phyloP scores from a whole-genome alignment of 2,329 filamentous ascomycete genomes.

The Grosmannia huntii region DNA sequence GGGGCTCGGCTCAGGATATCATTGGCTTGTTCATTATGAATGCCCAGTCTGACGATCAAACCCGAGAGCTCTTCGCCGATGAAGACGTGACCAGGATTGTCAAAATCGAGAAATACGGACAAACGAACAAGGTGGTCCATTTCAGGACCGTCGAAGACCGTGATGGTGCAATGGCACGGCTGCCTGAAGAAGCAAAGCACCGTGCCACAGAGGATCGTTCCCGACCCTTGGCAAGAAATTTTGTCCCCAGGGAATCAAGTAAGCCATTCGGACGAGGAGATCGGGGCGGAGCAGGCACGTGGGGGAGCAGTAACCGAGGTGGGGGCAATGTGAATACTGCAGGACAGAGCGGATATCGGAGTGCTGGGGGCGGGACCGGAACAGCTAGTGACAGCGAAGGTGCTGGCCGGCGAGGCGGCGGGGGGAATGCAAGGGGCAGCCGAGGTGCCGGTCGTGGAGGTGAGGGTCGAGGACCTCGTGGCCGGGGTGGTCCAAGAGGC shows the following conservation, averaged over 20 bases:
- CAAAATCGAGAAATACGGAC: constrained; percentile 66
- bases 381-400: constrained; percentile 59
- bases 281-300: constrained; percentile 50
- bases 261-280: constrained; percentile 37
- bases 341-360: constrained; percentile 65
- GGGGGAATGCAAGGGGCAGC: constrained; percentile 39
- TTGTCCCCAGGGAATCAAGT: constrained; percentile 40
- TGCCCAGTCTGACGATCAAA: constrained; percentile 69
- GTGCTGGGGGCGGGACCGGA: constrained; percentile 66
- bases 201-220: constrained; percentile 58
- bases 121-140: constrained; percentile 71
- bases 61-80: constrained; percentile 67
- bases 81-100: constrained; percentile 74
- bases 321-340: constrained; percentile 34
- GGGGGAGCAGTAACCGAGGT: constrained; percentile 53
- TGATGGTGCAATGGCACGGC: constrained; percentile 60
- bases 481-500: constrained; percentile 34
- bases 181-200: constrained; percentile 66
- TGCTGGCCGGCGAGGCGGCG: constrained; percentile 40
- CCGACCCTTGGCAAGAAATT: constrained; percentile 73
- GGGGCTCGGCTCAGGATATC: constrained; percentile 50
- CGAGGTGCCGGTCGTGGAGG: constrained; percentile 38
- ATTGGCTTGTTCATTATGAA: constrained; percentile 86
- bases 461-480: constrained; percentile 41
- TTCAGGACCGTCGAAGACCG: constrained; percentile 73